These are phyloP conservation scores for Phascolomyces articulosus DNA, from an alignment of 371 early-diverging fungal genomes.

Conservation along the genomic window DNA sequence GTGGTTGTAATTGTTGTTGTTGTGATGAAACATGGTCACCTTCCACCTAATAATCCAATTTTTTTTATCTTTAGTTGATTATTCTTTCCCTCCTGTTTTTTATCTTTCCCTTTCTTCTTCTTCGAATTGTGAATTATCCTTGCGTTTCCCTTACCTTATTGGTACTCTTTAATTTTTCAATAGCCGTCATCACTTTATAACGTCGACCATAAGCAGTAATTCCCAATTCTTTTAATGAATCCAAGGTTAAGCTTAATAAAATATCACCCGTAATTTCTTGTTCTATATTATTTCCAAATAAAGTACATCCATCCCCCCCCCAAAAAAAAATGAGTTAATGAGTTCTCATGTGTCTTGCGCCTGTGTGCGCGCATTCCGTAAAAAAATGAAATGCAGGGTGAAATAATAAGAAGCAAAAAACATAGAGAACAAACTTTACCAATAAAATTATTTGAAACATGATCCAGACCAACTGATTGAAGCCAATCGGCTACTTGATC, in stretches of 20 bases:
- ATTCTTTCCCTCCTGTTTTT: background rate
- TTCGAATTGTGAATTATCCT: too few relatives aligned
- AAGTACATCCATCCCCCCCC: too few relatives aligned
- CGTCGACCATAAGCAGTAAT: conserved; percentile 72
- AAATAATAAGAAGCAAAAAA: background rate
- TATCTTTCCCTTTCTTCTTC: background rate
- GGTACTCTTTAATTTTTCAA: conserved; percentile 34
- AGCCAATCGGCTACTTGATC: conserved; percentile 68
- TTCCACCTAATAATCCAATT: too few relatives aligned
- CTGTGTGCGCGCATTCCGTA: too few relatives aligned
- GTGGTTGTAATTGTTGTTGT: too few relatives aligned
- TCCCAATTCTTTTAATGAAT: conserved; percentile 70
- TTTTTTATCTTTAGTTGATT: too few relatives aligned
- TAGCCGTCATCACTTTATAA: conserved; percentile 67
- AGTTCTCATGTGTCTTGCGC: too few relatives aligned
- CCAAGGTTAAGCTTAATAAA: conserved; percentile 61
- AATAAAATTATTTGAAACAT: conserved; percentile 55
- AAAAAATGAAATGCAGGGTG: background rate
- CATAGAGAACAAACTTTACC: conserved; percentile 37
- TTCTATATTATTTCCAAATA: conserved; percentile 32
- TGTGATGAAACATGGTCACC: too few relatives aligned
- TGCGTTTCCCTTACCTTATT: background rate
- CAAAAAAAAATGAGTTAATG: too few relatives aligned
- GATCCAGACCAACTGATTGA: conserved; percentile 55
- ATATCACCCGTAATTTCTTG: conserved; percentile 77